A percentile compares a stretch with the other conserved stretches of the same genome.
phyloP scores from a whole-genome alignment of 1,284 basidiomycete species.

The Trametes polyzona region DNA sequence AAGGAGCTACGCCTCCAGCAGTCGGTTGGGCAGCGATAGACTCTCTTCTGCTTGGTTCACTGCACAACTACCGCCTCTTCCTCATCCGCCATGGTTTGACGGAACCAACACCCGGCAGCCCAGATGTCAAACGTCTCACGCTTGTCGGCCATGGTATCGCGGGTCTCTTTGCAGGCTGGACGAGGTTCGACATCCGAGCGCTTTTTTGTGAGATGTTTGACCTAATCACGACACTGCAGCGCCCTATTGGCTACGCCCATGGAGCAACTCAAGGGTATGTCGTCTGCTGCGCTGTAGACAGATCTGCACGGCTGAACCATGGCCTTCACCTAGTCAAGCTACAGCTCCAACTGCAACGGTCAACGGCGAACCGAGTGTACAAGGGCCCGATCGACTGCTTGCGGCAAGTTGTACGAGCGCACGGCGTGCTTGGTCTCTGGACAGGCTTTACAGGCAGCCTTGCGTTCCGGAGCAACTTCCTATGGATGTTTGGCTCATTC shows the following conservation, averaged over 20 bases:
- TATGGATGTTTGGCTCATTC: conserved; percentile 70
- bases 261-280: conserved; percentile 69
- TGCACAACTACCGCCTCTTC: conserved; percentile 75
- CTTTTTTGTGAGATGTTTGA: no score
- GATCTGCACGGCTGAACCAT: background rate
- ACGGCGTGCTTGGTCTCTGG: conserved; percentile 65
- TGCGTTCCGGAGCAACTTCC: conserved; percentile 65
- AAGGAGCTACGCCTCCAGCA: conserved; percentile 75
- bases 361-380: conserved; percentile 58
- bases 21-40: conserved; percentile 81
- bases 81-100: conserved; percentile 58
- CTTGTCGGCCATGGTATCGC: conserved; percentile 67
- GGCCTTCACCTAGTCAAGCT: conserved; percentile 62
- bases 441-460: conserved; percentile 67
- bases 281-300: background rate
- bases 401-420: conserved; percentile 55
- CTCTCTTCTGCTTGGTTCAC: conserved; percentile 72
- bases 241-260: conserved; percentile 72
- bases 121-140: conserved; percentile 52
- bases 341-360: conserved; percentile 71
- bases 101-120: conserved; percentile 50
- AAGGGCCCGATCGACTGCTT: conserved; percentile 68
- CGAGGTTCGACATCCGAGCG: conserved; percentile 52
- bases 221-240: conserved; percentile 41
- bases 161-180: conserved; percentile 76